phyloP scores from a whole-genome alignment of 805 yeast species.

The Zygosaccharomyces siamensis region DNA sequence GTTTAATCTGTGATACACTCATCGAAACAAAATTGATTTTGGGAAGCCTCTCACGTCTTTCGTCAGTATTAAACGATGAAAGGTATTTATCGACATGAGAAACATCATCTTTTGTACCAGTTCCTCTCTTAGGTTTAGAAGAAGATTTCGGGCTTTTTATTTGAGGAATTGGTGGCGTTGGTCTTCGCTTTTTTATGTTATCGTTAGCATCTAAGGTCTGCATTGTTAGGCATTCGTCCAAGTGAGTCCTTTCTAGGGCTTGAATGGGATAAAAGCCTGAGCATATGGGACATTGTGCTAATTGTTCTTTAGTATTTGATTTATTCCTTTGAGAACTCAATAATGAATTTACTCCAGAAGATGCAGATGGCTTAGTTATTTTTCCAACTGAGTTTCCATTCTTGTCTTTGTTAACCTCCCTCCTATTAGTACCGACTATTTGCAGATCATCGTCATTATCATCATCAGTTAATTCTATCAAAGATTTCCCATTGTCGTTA shows the following conservation, averaged over 20 bases:
- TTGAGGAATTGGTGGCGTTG: neutral
- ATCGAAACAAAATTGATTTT: conserved; percentile 61
- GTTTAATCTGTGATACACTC: conserved; percentile 55
- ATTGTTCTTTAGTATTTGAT: conserved; percentile 11
- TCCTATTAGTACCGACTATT: conserved; percentile 29
- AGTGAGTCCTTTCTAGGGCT: conserved; percentile 53
- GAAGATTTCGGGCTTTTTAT: neutral
- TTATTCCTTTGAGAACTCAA: conserved; percentile 10
- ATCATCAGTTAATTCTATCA: conserved; percentile 32
- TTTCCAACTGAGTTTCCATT: conserved; percentile 1
- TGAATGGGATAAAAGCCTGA: conserved; percentile 47
- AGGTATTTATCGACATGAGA: conserved; percentile 22
- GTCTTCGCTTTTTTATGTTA: neutral
- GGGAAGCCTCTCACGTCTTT: conserved; percentile 43
- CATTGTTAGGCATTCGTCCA: conserved; percentile 52
- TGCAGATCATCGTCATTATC: conserved; percentile 26
- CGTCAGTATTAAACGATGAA: conserved; percentile 7
- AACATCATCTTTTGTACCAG: neutral
- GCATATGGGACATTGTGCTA: conserved; percentile 68
- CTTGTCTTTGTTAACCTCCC: conserved; percentile 12
- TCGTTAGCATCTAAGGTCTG: conserved; percentile 14
- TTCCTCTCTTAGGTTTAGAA: neutral
- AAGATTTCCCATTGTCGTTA: conserved; percentile 12
- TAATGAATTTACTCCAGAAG: conserved; percentile 15
- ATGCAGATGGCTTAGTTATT: conserved; percentile 7